Evolutionary conservation across 176 grass and related monocot genomes (phyloP).

Genomic region (Ensete glaucum): DNA sequence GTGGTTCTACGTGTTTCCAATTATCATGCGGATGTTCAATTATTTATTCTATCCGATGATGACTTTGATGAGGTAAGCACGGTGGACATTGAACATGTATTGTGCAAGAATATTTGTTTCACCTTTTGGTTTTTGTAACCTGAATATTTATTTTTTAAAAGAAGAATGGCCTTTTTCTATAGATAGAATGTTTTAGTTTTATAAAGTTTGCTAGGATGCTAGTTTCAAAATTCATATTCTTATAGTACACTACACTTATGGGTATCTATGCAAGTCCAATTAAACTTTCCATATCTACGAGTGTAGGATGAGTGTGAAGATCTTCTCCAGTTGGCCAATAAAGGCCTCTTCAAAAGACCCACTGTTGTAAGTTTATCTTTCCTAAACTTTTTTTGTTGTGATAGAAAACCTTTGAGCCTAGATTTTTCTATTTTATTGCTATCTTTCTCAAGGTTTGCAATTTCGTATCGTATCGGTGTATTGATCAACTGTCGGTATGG

Average conservation of each 20-base stretch:
- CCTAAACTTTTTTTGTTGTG: conserved; percentile 1
- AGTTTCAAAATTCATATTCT: background rate
- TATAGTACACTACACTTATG: background rate
- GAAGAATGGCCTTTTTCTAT: background rate
- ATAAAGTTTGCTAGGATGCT: background rate
- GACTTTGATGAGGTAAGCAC: conserved; percentile 57
- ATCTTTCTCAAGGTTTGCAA: too few relatives aligned
- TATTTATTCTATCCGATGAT: conserved; percentile 51
- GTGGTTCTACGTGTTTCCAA: conserved; percentile 56
- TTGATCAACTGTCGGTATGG: too few relatives aligned
- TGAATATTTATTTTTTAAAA: background rate
- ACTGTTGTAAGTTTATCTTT: conserved; percentile 56
- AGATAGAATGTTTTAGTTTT: background rate
- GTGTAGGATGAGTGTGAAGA: conserved; percentile 67
- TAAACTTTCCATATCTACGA: conserved; percentile 18
- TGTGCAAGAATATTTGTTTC: background rate
- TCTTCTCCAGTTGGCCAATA: conserved; percentile 45
- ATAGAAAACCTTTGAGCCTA: background rate
- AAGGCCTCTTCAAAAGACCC: conserved; percentile 45
- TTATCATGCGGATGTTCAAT: conserved; percentile 37
- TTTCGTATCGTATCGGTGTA: too few relatives aligned
- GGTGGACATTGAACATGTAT: background rate
- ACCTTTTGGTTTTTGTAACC: background rate
- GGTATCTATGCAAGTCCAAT: background rate
- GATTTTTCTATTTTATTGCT: background rate